Conservation (phyloP, 169 alveolate species). For the Theileria annulata region DNA sequence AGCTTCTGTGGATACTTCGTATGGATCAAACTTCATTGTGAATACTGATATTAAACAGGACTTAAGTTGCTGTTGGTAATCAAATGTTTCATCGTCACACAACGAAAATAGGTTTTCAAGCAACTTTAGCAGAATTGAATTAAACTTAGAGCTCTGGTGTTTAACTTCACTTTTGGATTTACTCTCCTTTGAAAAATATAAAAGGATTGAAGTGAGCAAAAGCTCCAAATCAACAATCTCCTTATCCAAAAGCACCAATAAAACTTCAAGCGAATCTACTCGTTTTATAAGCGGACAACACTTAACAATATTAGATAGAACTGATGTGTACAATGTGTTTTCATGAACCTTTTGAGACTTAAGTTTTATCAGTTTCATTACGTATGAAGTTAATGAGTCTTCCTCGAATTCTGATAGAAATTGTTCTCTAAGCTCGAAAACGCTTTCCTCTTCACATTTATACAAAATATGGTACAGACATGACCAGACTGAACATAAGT, state of each 20-base stretch:
- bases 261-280: conserved; percentile 24
- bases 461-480: conserved; percentile 29
- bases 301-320: conserved; percentile 5
- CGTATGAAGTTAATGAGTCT: neutral
- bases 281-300: conserved; percentile 5
- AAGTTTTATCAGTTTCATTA: neutral
- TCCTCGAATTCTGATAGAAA: neutral
- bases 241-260: conserved; percentile 14
- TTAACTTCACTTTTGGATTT: neutral
- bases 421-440: conserved; percentile 6
- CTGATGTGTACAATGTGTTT: neutral
- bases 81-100: conserved; percentile 33
- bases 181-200: conserved; percentile 22
- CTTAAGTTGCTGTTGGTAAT: conserved; percentile 23
- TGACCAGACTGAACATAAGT: conserved; percentile 15
- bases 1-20: conserved; percentile 36
- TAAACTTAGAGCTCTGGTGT: conserved; percentile 20
- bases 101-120: conserved; percentile 20
- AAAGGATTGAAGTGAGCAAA: conserved; percentile 11
- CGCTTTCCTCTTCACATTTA: neutral
- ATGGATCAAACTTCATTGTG: conserved; percentile 8
- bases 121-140: neutral
- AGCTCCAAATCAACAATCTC: neutral
- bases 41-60: conserved; percentile 45
- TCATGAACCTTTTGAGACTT: neutral